Evolutionary conservation across 2,329 filamentous ascomycete genomes (phyloP).

Genomic region (Lasiodiplodia hormozganensis): DNA sequence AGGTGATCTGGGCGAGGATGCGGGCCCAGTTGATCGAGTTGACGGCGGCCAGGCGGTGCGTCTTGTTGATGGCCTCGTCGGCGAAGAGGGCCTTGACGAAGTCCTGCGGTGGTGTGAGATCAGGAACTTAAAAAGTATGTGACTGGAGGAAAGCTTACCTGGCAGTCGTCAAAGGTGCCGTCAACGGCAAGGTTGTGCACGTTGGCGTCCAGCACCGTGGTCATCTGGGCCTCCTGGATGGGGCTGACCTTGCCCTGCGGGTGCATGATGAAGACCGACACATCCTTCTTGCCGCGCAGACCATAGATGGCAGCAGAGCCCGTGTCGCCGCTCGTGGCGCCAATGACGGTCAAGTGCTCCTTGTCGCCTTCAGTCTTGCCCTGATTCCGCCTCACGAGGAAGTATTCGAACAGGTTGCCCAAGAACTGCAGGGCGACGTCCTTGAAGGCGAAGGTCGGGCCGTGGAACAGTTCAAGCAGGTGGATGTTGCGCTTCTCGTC

Average conservation of each 20-base stretch:
- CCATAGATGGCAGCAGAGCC: conserved; percentile 97
- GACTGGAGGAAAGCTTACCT: conserved; percentile 57
- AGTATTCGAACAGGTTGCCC: conserved; percentile 95
- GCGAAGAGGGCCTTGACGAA: conserved; percentile 93
- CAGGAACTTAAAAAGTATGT: background rate
- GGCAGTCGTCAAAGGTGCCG: conserved; percentile 95
- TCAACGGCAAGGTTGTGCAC: conserved; percentile 91
- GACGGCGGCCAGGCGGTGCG: conserved; percentile 85
- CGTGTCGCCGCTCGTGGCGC: conserved; percentile 63
- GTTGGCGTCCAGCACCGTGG: conserved; percentile 86
- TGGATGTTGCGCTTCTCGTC: conserved; percentile 76
- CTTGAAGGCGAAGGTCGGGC: conserved; percentile 91
- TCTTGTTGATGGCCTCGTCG: conserved; percentile 82
- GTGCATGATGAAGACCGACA: conserved; percentile 93
- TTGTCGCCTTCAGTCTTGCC: conserved; percentile 72
- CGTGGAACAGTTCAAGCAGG: conserved; percentile 93
- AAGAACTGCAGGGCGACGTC: conserved; percentile 93
- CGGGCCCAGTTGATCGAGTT: conserved; percentile 97
- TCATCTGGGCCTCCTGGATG: conserved; percentile 97
- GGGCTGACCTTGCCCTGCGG: conserved; percentile 90
- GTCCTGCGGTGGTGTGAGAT: conserved; percentile 61
- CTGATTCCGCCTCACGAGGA: conserved; percentile 75
- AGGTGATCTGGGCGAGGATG: conserved; percentile 95
- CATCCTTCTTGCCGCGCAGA: conserved; percentile 92
- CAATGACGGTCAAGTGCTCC: conserved; percentile 50